A percentile compares a stretch with the other conserved stretches of the same genome.
phyloP scores from a whole-genome alignment of 805 yeast genomes.

The Blastobotrys attinorum region DNA sequence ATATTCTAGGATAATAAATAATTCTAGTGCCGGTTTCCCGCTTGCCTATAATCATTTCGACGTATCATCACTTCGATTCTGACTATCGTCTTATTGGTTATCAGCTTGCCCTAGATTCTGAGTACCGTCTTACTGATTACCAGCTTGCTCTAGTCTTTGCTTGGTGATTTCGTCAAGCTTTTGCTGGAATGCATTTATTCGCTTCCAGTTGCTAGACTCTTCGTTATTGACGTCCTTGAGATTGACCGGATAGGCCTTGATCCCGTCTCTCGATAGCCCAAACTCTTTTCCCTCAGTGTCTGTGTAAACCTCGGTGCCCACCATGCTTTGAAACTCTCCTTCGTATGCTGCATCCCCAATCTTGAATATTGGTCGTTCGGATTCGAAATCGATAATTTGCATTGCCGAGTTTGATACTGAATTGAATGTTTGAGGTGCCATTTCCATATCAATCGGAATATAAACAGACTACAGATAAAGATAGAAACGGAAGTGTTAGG shows the following conservation, averaged over 20 bases:
- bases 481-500: too few species aligned
- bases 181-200: slow-evolving; percentile 5
- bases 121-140: slow-evolving; percentile 2
- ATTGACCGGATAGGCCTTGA: slow-evolving; percentile 17
- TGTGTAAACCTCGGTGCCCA: slow-evolving; percentile 65
- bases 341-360: slow-evolving; percentile 54
- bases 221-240: slow-evolving; percentile 6
- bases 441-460: slow-evolving; percentile 42
- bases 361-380: slow-evolving; percentile 47
- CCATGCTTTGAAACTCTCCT: slow-evolving; percentile 68
- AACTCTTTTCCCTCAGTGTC: slow-evolving; percentile 22
- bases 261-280: slow-evolving; percentile 22
- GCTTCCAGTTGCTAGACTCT: neutral
- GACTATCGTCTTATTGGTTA: too few species aligned
- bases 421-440: slow-evolving; percentile 15
- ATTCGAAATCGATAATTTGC: slow-evolving; percentile 49
- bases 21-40: too few species aligned
- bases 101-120: neutral
- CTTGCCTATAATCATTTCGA: slow-evolving; percentile 1
- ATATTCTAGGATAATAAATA: slow-evolving; percentile 1
- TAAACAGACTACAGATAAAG: slow-evolving; percentile 32
- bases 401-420: slow-evolving; percentile 32
- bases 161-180: slow-evolving; percentile 10
- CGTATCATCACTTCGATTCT: too few species aligned
- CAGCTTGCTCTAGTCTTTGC: slow-evolving; percentile 1